Evolutionary conservation across 805 yeast genomes (phyloP), one percentile per base, ranked within the genome.

Genomic region (Blastobotrys chiropterorum): DNA sequence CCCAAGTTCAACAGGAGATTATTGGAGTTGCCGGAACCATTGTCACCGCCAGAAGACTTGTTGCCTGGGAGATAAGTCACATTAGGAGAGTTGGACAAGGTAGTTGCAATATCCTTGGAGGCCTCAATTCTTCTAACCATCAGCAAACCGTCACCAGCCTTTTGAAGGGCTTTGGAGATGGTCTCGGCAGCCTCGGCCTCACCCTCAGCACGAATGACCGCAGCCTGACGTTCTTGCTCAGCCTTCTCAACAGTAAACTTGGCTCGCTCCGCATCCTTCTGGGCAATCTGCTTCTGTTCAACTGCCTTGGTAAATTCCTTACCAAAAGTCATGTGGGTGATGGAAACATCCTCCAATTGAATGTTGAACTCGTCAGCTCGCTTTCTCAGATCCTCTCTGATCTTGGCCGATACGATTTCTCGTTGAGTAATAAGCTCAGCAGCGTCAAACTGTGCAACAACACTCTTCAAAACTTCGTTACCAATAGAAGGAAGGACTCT

Each of bases 151-250:
- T 94, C 98, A 68, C 99, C 99, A 20, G 95, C 90, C 74, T 90
- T 90, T 50, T 84, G 81, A 59, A 94, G 79, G 3, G 98, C 97
- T 70, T 83, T 87, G 38, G 97, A 89, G 56, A 94, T 94, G 55
- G 83, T 83, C 55, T 94, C 98, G 2, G 99, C 99, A 53, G 96
- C 89, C 70, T 94, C 98, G 48, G 99, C 99, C 73, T 94, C 99
- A 72, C 98, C 99, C 72, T 94, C 99, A 26, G 99, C 99, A 64
- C 98, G 82, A 60, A 94, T 90, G 62, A 94, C 89, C 46, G 87
- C 75, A 1, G 98, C 99, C 69, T 86, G 90, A 67, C 96, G 82
- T 70, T 92, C 98, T 73, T 94, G 99, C 70, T 94, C 97, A 6
- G 98, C 98, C 67, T 86, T 86, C 66, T 90, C 97, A 51, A 94